These are phyloP conservation scores for Mrakia gelida DNA, from an alignment of 768 basidiomycete genomes.

Conservation along the genomic window DNA sequence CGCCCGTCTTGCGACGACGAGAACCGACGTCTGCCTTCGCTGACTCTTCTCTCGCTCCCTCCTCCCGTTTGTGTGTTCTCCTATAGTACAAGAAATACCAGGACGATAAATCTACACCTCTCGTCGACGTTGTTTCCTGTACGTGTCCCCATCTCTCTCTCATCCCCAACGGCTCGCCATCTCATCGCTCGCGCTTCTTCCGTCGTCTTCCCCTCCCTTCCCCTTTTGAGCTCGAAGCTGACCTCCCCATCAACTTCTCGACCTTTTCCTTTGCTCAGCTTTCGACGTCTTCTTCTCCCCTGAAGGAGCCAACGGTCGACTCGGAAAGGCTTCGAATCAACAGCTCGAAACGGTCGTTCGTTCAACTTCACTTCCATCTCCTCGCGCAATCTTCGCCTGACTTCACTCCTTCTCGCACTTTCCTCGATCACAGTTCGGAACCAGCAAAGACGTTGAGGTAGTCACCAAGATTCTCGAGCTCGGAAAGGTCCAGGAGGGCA, in stretches of 20 bases:
- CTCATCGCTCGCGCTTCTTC: slow-evolving; percentile 6
- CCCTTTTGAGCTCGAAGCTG: not conserved
- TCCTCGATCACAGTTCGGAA: not conserved
- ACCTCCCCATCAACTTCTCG: not conserved
- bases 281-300: slow-evolving; percentile 67
- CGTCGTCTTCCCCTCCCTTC: not conserved
- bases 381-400: not conserved
- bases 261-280: slow-evolving; percentile 48
- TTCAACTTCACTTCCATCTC: not conserved
- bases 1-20: not conserved
- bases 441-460: slow-evolving; percentile 4
- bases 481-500: slow-evolving; percentile 29
- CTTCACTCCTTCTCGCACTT: not conserved
- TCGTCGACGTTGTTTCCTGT: slow-evolving; percentile 26
- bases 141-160: slow-evolving; percentile 37
- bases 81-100: slow-evolving; percentile 29
- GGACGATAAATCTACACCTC: slow-evolving; percentile 27
- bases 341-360: slow-evolving; percentile 60
- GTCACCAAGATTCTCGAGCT: slow-evolving; percentile 23
- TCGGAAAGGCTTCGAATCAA: slow-evolving; percentile 72
- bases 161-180: not conserved
- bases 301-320: slow-evolving; percentile 70
- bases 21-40: too few species aligned
- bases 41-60: not conserved
- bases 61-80: not conserved